phyloP scores from a whole-genome alignment of 2,329 filamentous ascomycete genomes.

The Furcasterigmium furcatum region DNA sequence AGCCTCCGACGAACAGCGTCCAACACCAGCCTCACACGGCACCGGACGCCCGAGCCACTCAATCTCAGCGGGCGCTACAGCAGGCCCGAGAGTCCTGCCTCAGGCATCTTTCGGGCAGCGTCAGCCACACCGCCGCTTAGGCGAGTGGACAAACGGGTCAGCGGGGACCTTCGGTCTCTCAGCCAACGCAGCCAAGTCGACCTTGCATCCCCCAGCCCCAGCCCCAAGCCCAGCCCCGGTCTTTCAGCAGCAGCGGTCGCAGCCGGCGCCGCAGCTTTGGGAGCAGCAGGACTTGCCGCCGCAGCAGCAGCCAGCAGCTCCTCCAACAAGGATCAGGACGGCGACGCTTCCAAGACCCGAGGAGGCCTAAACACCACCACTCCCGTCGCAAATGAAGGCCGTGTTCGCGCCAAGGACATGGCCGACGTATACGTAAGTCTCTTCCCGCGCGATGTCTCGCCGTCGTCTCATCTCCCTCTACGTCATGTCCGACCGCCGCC shows the following conservation, averaged over 20 bases:
- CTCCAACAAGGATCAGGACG: conserved; percentile 2
- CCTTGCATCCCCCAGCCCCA: conserved; percentile 9
- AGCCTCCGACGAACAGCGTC: conserved; percentile 45
- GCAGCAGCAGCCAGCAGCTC: conserved; percentile 9
- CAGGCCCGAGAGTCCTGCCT: conserved; percentile 54
- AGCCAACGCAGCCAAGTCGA: conserved; percentile 47
- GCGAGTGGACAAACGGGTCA: conserved; percentile 63
- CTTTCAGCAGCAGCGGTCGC: conserved; percentile 5
- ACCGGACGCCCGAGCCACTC: conserved; percentile 50
- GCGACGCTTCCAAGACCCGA: conserved; percentile 9
- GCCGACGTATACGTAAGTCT: conserved; percentile 84
- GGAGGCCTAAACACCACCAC: conserved; percentile 33
- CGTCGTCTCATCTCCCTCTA: not conserved
- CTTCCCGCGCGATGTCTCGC: conserved; percentile 1
- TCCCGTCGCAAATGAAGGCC: conserved; percentile 83
- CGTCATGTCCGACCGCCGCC: conserved; percentile 2
- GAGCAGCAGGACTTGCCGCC: not conserved
- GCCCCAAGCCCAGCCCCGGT: not conserved
- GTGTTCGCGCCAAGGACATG: conserved; percentile 81
- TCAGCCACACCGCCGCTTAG: conserved; percentile 66
- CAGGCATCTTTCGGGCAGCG: conserved; percentile 50
- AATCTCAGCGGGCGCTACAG: conserved; percentile 24
- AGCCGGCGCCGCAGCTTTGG: conserved; percentile 4
- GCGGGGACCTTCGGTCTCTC: conserved; percentile 72
- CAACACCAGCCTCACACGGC: conserved; percentile 50